These are phyloP conservation scores for Parathielavia appendiculata DNA, from an alignment of 495 filamentous ascomycete genomes.

Conservation along the genomic window DNA sequence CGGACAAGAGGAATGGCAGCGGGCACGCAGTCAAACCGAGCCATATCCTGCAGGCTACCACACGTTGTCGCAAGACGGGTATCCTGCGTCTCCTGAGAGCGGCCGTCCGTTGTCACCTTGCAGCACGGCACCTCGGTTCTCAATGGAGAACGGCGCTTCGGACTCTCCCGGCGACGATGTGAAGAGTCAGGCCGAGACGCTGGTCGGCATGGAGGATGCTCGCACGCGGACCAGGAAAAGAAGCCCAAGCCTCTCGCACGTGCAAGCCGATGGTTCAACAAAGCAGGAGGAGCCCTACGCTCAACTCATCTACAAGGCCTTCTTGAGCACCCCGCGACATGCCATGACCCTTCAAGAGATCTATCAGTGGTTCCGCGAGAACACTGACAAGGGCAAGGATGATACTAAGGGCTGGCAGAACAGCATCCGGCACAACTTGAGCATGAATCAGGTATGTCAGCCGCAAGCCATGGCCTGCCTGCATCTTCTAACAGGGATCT, in stretches of 20 bases:
- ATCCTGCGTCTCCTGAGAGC: slow-evolving; percentile 15
- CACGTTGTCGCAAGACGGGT: not conserved
- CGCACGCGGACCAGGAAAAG: slow-evolving; percentile 5
- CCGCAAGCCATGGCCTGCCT: not conserved
- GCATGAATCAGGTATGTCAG: slow-evolving; percentile 78
- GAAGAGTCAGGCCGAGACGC: not conserved
- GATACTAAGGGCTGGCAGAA: slow-evolving; percentile 86
- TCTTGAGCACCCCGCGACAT: slow-evolving; percentile 57
- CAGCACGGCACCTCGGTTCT: slow-evolving; percentile 21
- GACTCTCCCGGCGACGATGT: not conserved
- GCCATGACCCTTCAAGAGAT: slow-evolving; percentile 79
- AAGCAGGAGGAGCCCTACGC: slow-evolving; percentile 68
- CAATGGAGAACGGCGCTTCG: slow-evolving; percentile 14
- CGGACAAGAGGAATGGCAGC: slow-evolving; percentile 9
- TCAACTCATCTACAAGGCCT: slow-evolving; percentile 69
- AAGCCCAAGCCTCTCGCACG: slow-evolving; percentile 1
- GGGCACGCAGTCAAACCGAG: slow-evolving; percentile 16
- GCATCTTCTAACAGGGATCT: not conserved
- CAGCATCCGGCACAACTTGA: slow-evolving; percentile 93
- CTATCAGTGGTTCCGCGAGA: slow-evolving; percentile 81
- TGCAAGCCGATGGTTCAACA: slow-evolving; percentile 8
- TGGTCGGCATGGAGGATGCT: not conserved
- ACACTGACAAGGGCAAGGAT: slow-evolving; percentile 68
- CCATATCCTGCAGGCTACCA: slow-evolving; percentile 17
- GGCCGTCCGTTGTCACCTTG: slow-evolving; percentile 18